Base-by-base conservation (phyloP, 768 basidiomycete genomes). In the Infundibulicybe gibba region DNA sequence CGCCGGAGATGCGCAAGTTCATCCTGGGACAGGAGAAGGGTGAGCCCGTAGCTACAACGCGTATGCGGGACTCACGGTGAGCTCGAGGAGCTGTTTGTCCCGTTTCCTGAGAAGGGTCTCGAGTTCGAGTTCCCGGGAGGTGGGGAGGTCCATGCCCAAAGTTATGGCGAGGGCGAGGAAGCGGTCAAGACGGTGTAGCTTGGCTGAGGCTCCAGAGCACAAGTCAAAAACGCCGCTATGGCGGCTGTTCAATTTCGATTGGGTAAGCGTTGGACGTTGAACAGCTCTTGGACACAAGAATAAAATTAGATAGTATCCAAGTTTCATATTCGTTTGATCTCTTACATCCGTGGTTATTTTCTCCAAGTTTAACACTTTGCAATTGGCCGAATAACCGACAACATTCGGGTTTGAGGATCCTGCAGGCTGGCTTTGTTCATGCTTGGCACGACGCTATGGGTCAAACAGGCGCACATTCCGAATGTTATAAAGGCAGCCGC, bases 51-150 rank as follows among this genome's bases (percentile, higher is more conserved):
- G 50, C 39, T 44, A 45, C 40, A 35, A 15, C 45, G 41, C 40
- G 43, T 41, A 42, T 42, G 48, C 9, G 44, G 40, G 46, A 71
- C 85, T 67, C 65, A 90, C 90, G 56, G 75, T 84, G 54, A 91
- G 79, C 59, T 85, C 78, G 43, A 77, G 69, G 43, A 91, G 67
- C 61, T 89, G 85, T 46, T 71, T 70, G 64, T 93, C 88, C 59
- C 87, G 78, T 60, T 83, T 76, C 55, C 87, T 75, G n/a, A 92
- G 69, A 12, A 87, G 74, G 21, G 80, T 75, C 66, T 93, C 91
- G 35, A 93, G 81, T 63, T 91, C 87, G 51, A 90, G 71, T 66
- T 92, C 88, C 63, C 90, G 76, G 44, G 80, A 67, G 39, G 83
- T 77, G 16, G 90, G 90, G 31, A 89, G 66, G 50, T 81, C 79